Conservation (phyloP, 768 basidiomycete species). For the Phylloporus scabripes region DNA sequence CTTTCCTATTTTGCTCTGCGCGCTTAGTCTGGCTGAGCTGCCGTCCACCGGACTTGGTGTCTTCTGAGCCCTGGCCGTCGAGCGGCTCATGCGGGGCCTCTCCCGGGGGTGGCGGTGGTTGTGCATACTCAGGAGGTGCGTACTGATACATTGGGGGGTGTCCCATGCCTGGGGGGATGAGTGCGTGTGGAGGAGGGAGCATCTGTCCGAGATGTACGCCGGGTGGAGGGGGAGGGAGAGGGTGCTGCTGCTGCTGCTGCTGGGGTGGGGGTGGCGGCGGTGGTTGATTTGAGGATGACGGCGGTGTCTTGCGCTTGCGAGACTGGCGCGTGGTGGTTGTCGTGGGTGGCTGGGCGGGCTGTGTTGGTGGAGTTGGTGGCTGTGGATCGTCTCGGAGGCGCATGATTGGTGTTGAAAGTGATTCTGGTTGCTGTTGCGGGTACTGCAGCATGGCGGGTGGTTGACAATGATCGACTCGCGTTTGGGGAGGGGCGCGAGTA, state of each 20-base stretch:
- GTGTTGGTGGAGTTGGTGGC: constrained; percentile 14
- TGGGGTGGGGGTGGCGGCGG: background rate
- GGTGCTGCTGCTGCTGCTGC: constrained; percentile 28
- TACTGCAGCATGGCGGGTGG: constrained; percentile 28
- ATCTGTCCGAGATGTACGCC: constrained; percentile 45
- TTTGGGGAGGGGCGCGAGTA: constrained; percentile 33
- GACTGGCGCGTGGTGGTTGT: constrained; percentile 20
- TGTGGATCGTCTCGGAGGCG: constrained; percentile 57
- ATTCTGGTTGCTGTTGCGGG: constrained; percentile 19
- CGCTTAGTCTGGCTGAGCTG: constrained; percentile 76
- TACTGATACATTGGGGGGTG: constrained; percentile 32
- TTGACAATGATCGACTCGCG: constrained; percentile 28
- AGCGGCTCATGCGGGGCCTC: constrained; percentile 26
- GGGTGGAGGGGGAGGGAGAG: constrained; percentile 32
- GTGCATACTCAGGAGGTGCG: constrained; percentile 30
- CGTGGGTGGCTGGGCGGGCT: constrained; percentile 3
- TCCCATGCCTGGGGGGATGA: constrained; percentile 40
- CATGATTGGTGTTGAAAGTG: constrained; percentile 34
- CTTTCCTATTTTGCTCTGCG: constrained; percentile 92
- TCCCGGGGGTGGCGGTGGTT: constrained; percentile 25
- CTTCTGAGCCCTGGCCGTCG: constrained; percentile 13
- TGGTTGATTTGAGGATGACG: constrained; percentile 29
- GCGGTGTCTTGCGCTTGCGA: constrained; percentile 69
- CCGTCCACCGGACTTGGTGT: constrained; percentile 35
- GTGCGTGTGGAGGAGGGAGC: constrained; percentile 49